Base-by-base conservation (phyloP, 2,329 filamentous ascomycete species). In the Hypoxylon sp. region DNA sequence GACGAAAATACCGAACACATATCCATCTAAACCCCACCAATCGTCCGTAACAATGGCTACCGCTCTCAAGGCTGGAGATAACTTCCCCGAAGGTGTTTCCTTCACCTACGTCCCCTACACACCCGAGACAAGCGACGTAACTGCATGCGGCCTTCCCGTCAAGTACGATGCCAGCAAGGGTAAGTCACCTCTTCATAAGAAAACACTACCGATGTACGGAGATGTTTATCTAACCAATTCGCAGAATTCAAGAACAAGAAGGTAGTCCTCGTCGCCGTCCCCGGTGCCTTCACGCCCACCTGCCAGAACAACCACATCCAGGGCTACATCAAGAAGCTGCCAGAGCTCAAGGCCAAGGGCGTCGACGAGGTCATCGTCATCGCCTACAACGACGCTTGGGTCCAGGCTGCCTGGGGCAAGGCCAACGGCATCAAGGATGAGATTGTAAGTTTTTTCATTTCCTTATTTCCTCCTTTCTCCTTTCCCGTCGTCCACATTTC, bases 371-470 rank as follows among this genome's bases (percentile, higher is more conserved):
- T 97, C 76, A 88, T 93, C 73, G 89, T 96, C 78, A 91, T 97
- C 77, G 92, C 93, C 67, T 91, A 85, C 85, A 97, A 97, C 82
- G 94, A 97, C 82, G 85, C 90, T 71, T 97, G 86, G 79, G 94
- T 97, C 80, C 95, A 95, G 92, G 91, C 89, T 75, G 93, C 92
- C 60, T 96, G 93, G 93, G 91, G 90, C 82, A 97, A 97, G 88
- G 93, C 94, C 78, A 95, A 97, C 83, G 86, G 86, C 58, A 85
- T 95, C 78, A 90, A 88, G 78, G 89, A 90, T 71, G 91, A 95
- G 65, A 85, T 88, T 72, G 86, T 88, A 74, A 74, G 85, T 80
- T 58, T 29, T 33, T 6, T 33, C 56, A 22, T 47, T 17, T 37
- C 22, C 10, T 31, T 50, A 48, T 31, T 58, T 2, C 8, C 33